Conservation (phyloP, 148 eudicot genomes). For the Rhododendron vialii region DNA sequence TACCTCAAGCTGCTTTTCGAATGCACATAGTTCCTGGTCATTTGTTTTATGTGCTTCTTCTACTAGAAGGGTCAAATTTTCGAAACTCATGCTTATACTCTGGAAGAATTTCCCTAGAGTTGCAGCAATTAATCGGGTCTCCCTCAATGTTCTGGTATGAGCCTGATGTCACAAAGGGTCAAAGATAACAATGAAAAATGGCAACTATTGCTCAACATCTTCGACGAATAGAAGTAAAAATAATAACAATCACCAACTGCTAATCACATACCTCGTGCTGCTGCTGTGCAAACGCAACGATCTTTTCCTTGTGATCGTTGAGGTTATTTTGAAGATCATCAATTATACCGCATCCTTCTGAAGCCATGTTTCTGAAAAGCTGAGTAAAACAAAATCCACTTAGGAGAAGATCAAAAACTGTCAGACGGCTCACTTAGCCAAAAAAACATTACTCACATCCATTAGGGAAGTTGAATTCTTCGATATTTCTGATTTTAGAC, state of each 20-base stretch:
- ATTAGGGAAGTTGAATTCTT: constrained; percentile 21
- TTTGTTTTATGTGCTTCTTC: constrained; percentile 19
- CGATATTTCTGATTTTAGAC: constrained; percentile 18
- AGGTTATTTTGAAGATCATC: constrained; percentile 18
- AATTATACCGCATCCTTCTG: constrained; percentile 12
- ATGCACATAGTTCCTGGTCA: constrained; percentile 18
- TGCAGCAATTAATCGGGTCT: constrained; percentile 14
- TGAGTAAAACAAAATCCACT: constrained; percentile 1
- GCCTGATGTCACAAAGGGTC: constrained; percentile 4
- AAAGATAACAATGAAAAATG: background rate
- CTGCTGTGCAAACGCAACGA: constrained; percentile 14
- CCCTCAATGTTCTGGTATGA: constrained; percentile 2
- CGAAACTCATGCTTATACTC: constrained; percentile 13
- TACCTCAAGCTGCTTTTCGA: constrained; percentile 26
- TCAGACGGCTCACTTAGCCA: background rate
- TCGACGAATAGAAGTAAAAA: background rate
- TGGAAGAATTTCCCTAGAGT: constrained; percentile 16
- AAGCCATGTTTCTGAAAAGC: constrained; percentile 18
- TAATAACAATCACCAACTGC: background rate
- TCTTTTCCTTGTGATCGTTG: constrained; percentile 17
- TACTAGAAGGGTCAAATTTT: constrained; percentile 12
- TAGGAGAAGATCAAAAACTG: background rate
- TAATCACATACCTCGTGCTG: constrained; percentile 19
- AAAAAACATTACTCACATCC: constrained; percentile 18
- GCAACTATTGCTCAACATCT: background rate